Evolutionary conservation across 1,139 yeast species (phyloP).

Genomic region (Magnusiomyces ingens): DNA sequence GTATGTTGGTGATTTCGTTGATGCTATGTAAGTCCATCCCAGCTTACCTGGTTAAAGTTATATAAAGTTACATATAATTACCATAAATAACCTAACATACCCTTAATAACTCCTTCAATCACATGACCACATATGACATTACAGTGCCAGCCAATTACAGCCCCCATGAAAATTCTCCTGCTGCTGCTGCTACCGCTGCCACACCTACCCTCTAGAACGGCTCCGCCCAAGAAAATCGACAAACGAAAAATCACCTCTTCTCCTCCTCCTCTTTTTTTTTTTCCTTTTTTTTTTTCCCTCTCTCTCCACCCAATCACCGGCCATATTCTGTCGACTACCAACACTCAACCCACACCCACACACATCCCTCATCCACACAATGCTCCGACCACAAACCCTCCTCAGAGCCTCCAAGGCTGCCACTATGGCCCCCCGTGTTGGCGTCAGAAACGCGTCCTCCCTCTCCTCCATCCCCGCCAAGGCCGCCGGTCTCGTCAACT

Average conservation of each 20-base stretch:
- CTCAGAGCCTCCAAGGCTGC: constrained; percentile 17
- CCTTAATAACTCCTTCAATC: no score
- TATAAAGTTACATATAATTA: no score
- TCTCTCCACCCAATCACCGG: not conserved
- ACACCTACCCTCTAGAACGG: no score
- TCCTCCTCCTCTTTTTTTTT: not conserved
- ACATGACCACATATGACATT: no score
- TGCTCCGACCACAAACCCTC: constrained; percentile 15
- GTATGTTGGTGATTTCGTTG: no score
- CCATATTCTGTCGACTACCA: not conserved
- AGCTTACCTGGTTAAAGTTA: no score
- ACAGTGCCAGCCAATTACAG: no score
- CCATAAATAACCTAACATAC: no score
- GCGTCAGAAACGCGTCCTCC: constrained; percentile 30
- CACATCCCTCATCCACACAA: constrained; percentile 1
- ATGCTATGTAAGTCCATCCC: no score
- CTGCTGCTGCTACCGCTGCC: no score
- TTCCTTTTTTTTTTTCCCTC: constrained; percentile 2
- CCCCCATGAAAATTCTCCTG: no score
- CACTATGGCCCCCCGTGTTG: constrained; percentile 42
- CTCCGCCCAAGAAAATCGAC: no score
- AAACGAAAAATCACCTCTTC: not conserved
- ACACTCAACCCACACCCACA: constrained; percentile 3
- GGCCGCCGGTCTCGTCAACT: constrained; percentile 20
- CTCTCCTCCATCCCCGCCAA: not conserved